Conservation (phyloP, 345 rosid genomes). For the Murraya koenigii region DNA sequence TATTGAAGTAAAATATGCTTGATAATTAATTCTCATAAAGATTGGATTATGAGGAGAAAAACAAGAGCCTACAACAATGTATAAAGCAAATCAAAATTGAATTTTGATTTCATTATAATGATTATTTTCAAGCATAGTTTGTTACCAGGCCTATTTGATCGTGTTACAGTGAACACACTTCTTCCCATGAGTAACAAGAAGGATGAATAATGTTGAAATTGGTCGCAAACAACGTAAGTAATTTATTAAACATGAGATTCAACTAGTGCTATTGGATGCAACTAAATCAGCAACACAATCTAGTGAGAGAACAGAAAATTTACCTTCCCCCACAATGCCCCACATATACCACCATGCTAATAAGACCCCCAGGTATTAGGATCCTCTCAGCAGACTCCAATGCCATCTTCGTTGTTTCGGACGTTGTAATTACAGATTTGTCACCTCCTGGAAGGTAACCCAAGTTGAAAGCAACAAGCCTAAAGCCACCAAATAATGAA, state of each 20-base stretch:
- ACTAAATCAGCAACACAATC: neutral
- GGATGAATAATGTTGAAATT: neutral
- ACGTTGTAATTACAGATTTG: slow-evolving; percentile 53
- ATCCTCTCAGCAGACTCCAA: slow-evolving; percentile 65
- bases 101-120: neutral
- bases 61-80: neutral
- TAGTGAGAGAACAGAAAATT: neutral
- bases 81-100: neutral
- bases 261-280: neutral
- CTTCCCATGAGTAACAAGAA: neutral
- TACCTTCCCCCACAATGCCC: slow-evolving; percentile 96
- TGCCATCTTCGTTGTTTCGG: slow-evolving; percentile 63
- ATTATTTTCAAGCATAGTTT: neutral
- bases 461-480: slow-evolving; percentile 89
- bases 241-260: neutral
- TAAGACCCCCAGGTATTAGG: slow-evolving; percentile 64
- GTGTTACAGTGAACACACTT: neutral
- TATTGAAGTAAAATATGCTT: neutral
- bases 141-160: neutral
- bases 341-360: slow-evolving; percentile 72
- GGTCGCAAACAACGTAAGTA: neutral
- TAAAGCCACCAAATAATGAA: slow-evolving; percentile 13
- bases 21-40: neutral
- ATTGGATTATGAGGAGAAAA: neutral
- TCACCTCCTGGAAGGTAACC: slow-evolving; percentile 95